Percentiles rank a stretch among this genome's conserved stretches.
Evolutionary conservation across 352 stramenopile genomes (phyloP).

Genomic region (Pythium sp.): DNA sequence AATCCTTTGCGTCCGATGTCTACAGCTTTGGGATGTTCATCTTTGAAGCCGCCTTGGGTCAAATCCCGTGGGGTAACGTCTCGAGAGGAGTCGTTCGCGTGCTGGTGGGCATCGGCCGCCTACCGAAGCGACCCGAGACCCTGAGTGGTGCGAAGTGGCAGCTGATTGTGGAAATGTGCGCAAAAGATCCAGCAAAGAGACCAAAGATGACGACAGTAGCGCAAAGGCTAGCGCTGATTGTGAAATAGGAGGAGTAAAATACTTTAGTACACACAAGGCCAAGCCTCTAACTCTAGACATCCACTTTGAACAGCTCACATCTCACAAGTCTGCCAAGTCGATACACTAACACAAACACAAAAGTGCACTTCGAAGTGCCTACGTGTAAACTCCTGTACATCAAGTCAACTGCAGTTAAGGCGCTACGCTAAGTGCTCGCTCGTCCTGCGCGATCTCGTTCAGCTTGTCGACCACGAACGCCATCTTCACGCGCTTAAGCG

Average conservation of each 20-base stretch:
- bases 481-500: too few relatives aligned
- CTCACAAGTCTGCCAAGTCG: too few relatives aligned
- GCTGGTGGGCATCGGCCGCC: background rate
- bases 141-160: background rate
- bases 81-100: background rate
- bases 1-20: constrained; percentile 1
- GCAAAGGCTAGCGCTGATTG: background rate
- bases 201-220: background rate
- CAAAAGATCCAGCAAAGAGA: background rate
- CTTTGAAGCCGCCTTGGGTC: constrained; percentile 9
- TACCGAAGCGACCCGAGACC: background rate
- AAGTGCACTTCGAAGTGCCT: too few relatives aligned
- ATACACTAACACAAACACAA: too few relatives aligned
- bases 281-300: too few relatives aligned
- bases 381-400: too few relatives aligned
- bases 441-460: too few relatives aligned
- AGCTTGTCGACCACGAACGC: too few relatives aligned
- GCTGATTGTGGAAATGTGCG: background rate
- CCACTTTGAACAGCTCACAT: too few relatives aligned
- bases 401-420: too few relatives aligned
- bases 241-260: background rate
- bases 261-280: too few relatives aligned
- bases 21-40: constrained; percentile 19
- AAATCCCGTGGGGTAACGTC: background rate
- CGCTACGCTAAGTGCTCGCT: too few relatives aligned